A percentile compares a stretch with the other conserved stretches of the same genome.
These are phyloP conservation scores for Monosporozyma siamensis DNA, from an alignment of 805 yeast species.

Conservation along the genomic window DNA sequence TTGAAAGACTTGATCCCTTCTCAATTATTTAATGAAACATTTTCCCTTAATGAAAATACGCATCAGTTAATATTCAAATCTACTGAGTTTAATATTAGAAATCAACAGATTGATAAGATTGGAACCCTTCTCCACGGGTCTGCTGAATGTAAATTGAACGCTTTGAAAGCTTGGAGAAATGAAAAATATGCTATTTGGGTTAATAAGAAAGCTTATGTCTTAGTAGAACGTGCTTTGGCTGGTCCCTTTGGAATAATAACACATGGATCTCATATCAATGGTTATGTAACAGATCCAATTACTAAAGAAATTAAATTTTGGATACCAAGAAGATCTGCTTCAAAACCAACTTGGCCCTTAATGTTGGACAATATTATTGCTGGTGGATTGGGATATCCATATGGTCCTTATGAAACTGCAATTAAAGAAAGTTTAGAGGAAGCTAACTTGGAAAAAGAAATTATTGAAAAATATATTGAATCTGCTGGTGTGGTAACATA, in stretches of 20 bases:
- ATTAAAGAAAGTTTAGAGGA: conserved; percentile 86
- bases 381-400: conserved; percentile 85
- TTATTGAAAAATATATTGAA: conserved; percentile 37
- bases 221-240: conserved; percentile 73
- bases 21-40: conserved; percentile 11
- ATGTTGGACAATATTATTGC: conserved; percentile 91
- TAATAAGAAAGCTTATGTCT: conserved; percentile 46
- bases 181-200: conserved; percentile 71
- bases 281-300: conserved; percentile 48
- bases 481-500: conserved; percentile 66
- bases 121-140: conserved; percentile 36
- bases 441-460: conserved; percentile 58
- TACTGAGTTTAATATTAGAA: conserved; percentile 25
- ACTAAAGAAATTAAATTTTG: conserved; percentile 49
- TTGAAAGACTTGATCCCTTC: conserved; percentile 17
- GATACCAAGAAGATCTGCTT: conserved; percentile 73
- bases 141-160: conserved; percentile 18
- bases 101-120: conserved; percentile 35
- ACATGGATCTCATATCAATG: conserved; percentile 84
- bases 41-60: conserved; percentile 25
- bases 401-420: conserved; percentile 64
- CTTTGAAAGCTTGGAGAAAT: conserved; percentile 69
- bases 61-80: conserved; percentile 27
- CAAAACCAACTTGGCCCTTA: conserved; percentile 83
- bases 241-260: conserved; percentile 78